Conservation (phyloP, 2,329 filamentous ascomycete species). For the Phaeosphaeriaceae sp. region DNA sequence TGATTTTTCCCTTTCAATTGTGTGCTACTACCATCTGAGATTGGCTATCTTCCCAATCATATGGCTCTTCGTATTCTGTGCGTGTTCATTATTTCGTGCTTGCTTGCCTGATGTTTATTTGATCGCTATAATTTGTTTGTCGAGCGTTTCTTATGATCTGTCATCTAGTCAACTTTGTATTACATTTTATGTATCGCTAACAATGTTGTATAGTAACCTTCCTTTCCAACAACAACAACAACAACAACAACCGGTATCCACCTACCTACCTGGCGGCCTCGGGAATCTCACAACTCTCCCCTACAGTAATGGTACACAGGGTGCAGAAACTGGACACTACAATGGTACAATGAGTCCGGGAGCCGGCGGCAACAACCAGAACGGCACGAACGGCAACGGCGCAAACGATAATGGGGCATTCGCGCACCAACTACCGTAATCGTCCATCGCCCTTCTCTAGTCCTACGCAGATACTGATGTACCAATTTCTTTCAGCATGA, state of each 20-base stretch:
- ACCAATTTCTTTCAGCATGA: neutral
- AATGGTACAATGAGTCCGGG: conserved; percentile 9
- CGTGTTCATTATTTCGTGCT: conserved; percentile 33
- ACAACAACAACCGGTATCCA: neutral
- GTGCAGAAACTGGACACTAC: neutral
- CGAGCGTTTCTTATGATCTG: conserved; percentile 3
- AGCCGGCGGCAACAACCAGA: neutral
- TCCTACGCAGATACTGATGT: conserved; percentile 11
- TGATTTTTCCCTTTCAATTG: conserved; percentile 26
- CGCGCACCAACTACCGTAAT: conserved; percentile 16
- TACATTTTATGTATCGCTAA: neutral
- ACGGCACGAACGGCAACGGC: conserved; percentile 1
- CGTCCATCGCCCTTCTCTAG: neutral
- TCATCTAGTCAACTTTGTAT: conserved; percentile 2
- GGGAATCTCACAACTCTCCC: conserved; percentile 1
- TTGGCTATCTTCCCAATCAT: conserved; percentile 48
- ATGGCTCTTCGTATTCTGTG: conserved; percentile 36
- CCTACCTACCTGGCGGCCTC: conserved; percentile 1
- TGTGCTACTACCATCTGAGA: conserved; percentile 38
- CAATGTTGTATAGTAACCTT: neutral
- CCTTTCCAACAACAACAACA: conserved; percentile 7
- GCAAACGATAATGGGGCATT: conserved; percentile 16
- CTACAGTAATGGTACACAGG: too few relatives aligned
- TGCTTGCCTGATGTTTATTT: conserved; percentile 30
- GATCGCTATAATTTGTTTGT: conserved; percentile 15